A percentile compares a stretch with the other conserved stretches of the same genome.
phyloP scores from a whole-genome alignment of 2,329 filamentous ascomycete species.

The Fusarium liriodendri region DNA sequence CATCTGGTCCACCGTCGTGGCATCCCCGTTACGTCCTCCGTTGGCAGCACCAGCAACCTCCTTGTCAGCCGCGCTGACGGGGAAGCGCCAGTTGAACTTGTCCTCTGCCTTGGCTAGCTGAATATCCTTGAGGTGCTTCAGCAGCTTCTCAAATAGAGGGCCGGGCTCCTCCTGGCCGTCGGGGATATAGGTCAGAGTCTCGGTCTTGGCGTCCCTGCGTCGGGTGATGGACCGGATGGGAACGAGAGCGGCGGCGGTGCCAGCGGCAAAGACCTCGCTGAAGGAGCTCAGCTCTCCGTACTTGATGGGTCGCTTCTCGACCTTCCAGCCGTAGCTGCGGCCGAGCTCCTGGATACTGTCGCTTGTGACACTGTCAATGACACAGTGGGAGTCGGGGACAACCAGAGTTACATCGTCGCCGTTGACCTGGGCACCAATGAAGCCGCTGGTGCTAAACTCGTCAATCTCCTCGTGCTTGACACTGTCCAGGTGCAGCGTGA shows the following conservation, averaged over 20 bases:
- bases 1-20: conserved; percentile 50
- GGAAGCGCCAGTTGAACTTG: conserved; percentile 76
- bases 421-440: conserved; percentile 79
- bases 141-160: conserved; percentile 76
- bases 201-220: conserved; percentile 53
- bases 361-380: conserved; percentile 88
- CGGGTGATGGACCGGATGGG: conserved; percentile 92
- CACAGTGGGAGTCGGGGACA: conserved; percentile 87
- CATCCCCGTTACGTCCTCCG: conserved; percentile 31
- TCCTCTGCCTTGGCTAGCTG: conserved; percentile 86
- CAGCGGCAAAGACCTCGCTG: conserved; percentile 87
- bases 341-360: conserved; percentile 83
- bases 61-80: conserved; percentile 58
- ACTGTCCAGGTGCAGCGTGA: conserved; percentile 93
- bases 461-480: conserved; percentile 86
- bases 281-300: conserved; percentile 67
- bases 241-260: conserved; percentile 90
- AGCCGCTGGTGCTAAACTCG: conserved; percentile 95
- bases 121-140: conserved; percentile 84
- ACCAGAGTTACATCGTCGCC: conserved; percentile 76
- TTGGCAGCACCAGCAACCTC: conserved; percentile 49
- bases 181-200: conserved; percentile 67
- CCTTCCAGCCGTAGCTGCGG: conserved; percentile 82
- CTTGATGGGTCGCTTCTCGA: conserved; percentile 79
- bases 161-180: conserved; percentile 75